Evolutionary conservation across 139 green algal species (phyloP), one percentile per base, ranked within the genome.

Genomic region (Microglena sp.): DNA sequence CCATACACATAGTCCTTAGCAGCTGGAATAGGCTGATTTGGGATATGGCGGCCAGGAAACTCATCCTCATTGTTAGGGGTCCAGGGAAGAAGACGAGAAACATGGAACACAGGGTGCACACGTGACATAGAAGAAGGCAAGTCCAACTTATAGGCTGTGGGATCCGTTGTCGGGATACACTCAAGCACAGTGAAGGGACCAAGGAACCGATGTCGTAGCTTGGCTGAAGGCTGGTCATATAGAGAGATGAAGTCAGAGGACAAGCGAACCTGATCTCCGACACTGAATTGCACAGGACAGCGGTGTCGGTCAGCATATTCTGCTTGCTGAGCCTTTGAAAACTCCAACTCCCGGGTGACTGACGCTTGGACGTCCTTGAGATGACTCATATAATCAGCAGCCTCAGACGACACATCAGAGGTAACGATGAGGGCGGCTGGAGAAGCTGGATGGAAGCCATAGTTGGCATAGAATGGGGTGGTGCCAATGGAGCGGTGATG

Each of bases 111-210:
- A 15, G 66, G 66, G 29, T 72, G 66, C 1, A 72, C 1, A 24
- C 30, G 55, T 26, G 27, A 1, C 1, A 72, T 33, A 40, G 36
- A 28, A 29, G 66, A 5, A 6, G 55, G 55, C 8, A 72, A 56
- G 30, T 43, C 24, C n/a, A 72, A 43, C 30, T 43, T 36, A 11
- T 72, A 72, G 55, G 66, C 4, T 11, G 60, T 56, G 15, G 66
- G 66, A n/a, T 36, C 60, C 15, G 55, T 64, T 6, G 24, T 61
- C 66, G 15, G 66, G 66, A n/a, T 36, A 66, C n/a, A n/a, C n/a
- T n/a, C n/a, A n/a, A n/a, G n/a, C 36, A 72, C 53, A 33, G 50
- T 61, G 40, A 61, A 66, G 55, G 66, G 66, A 8, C 66, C 66
- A 24, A 72, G 32, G 56, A 32, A 72, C 3, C 36, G 56, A 2